A percentile compares a stretch with the other conserved stretches of the same genome.
Conservation (phyloP, 2,329 filamentous ascomycete species). For the Epichloe aotearoae region DNA sequence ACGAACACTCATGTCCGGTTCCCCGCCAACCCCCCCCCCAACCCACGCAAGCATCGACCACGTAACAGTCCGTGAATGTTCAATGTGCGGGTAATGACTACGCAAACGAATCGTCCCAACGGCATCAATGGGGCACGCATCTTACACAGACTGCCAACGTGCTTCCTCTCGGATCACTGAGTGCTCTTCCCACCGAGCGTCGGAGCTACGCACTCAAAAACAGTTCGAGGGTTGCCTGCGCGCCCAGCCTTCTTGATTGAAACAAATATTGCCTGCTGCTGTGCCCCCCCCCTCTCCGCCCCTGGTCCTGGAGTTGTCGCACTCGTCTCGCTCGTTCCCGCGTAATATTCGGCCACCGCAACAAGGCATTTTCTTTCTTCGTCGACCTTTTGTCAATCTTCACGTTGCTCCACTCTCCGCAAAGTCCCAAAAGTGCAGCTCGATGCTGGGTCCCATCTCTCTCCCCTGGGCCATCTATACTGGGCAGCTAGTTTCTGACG, state of each 20-base stretch:
- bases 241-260: too few species aligned
- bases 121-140: background rate
- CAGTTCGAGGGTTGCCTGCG: background rate
- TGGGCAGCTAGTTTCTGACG: constrained; percentile 2
- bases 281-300: background rate
- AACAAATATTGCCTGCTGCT: background rate
- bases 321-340: background rate
- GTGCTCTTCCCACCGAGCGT: background rate
- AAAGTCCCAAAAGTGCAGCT: background rate
- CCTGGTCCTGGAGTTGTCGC: background rate
- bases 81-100: background rate
- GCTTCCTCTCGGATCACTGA: background rate
- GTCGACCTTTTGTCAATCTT: too few species aligned
- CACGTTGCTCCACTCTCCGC: too few species aligned
- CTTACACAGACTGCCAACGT: background rate
- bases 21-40: background rate
- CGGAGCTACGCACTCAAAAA: background rate
- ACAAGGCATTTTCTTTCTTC: background rate
- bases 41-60: background rate
- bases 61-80: background rate
- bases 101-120: background rate
- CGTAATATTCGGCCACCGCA: background rate
- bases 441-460: constrained; percentile 1
- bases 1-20: background rate
- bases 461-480: background rate